Evolutionary conservation across 2,329 filamentous ascomycete genomes (phyloP).

Genomic region (Knufia fluminis): DNA sequence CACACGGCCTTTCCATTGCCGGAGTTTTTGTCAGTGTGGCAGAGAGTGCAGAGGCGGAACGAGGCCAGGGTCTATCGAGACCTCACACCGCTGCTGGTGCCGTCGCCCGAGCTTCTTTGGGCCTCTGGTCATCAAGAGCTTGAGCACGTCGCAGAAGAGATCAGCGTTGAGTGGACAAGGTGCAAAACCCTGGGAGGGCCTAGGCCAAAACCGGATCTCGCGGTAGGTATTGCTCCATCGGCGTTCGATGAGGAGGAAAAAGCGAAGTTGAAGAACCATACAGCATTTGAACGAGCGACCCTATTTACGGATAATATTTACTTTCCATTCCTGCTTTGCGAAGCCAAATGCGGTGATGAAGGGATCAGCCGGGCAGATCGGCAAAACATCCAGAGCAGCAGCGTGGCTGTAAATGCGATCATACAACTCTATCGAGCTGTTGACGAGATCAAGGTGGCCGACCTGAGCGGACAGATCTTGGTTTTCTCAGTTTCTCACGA

Average conservation of each 20-base stretch:
- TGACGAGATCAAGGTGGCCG: not conserved
- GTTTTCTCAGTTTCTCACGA: conserved; percentile 9
- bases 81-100: conserved; percentile 6
- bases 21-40: conserved; percentile 1
- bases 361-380: conserved; percentile 2
- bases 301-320: conserved; percentile 3
- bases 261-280: conserved; percentile 1
- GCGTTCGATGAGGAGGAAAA: conserved; percentile 4
- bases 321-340: conserved; percentile 7
- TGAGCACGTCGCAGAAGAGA: conserved; percentile 4
- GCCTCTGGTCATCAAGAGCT: conserved; percentile 3
- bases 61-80: conserved; percentile 3
- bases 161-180: conserved; percentile 1
- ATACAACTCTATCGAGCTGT: conserved; percentile 4
- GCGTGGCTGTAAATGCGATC: conserved; percentile 5
- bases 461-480: conserved; percentile 6
- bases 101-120: conserved; percentile 3
- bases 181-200: conserved; percentile 6
- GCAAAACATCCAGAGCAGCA: conserved; percentile 4
- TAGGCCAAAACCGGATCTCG: not conserved
- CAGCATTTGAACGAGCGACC: not conserved
- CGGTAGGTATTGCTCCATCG: conserved; percentile 1
- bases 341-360: conserved; percentile 2
- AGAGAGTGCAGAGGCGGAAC: conserved; percentile 1
- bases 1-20: conserved; percentile 1